Conservation (phyloP, 2,329 filamentous ascomycete genomes). For the Metarhizium robertsii region DNA sequence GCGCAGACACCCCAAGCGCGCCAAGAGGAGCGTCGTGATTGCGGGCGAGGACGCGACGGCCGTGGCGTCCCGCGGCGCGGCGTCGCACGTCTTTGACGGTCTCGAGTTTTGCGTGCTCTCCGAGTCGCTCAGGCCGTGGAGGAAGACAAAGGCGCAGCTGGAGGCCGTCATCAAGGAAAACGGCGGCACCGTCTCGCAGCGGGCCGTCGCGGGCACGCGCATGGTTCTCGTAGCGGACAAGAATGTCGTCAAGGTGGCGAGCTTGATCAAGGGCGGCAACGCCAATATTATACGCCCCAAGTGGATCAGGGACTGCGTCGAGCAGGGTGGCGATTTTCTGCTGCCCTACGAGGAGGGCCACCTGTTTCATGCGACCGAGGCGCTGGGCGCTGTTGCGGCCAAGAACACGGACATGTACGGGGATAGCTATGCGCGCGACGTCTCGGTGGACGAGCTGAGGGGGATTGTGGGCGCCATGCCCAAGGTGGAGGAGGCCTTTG, state of each 20-base stretch:
- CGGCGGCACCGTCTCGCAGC: constrained; percentile 72
- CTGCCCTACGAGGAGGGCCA: constrained; percentile 56
- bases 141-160: constrained; percentile 68
- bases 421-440: constrained; percentile 73
- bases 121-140: constrained; percentile 59
- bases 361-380: constrained; percentile 59
- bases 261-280: constrained; percentile 62
- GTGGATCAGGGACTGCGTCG: constrained; percentile 80
- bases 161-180: constrained; percentile 76
- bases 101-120: constrained; percentile 78
- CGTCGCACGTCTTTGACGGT: constrained; percentile 61
- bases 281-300: constrained; percentile 66
- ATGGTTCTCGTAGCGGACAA: constrained; percentile 75
- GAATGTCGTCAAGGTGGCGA: constrained; percentile 71
- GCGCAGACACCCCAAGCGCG: constrained; percentile 42
- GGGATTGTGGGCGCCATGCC: constrained; percentile 40
- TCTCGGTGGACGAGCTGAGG: constrained; percentile 53
- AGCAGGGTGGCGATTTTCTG: constrained; percentile 46
- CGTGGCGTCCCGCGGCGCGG: constrained; percentile 42
- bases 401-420: constrained; percentile 65
- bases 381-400: constrained; percentile 42
- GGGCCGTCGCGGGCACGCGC: constrained; percentile 48
- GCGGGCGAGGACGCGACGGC: constrained; percentile 52
- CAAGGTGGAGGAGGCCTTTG: constrained; percentile 31
- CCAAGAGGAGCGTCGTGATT: constrained; percentile 62